Percentiles rank a stretch among this genome's conserved stretches.
phyloP scores from a whole-genome alignment of 2,329 filamentous ascomycete species.

The Leptographium galeiforme region DNA sequence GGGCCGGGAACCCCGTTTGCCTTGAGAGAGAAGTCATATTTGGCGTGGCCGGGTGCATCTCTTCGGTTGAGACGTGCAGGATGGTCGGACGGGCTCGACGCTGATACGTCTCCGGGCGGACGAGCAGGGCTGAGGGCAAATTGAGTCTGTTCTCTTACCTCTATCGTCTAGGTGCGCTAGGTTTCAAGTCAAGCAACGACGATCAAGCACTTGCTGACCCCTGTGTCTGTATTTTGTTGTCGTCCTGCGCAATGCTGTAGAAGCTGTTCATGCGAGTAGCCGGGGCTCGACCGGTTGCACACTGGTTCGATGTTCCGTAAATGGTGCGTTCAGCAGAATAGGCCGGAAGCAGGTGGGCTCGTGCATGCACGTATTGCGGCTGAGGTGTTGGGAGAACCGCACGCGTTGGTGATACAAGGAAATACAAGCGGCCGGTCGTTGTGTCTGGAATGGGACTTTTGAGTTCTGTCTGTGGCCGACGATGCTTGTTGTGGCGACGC shows the following conservation, averaged over 20 bases:
- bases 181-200: neutral
- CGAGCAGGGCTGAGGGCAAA: neutral
- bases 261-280: too few species aligned
- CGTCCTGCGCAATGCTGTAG: too few species aligned
- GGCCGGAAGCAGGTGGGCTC: too few species aligned
- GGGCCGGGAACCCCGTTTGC: neutral
- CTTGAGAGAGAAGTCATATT: neutral
- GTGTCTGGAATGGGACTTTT: neutral
- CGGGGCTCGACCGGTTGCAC: too few species aligned
- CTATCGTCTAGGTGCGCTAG: neutral
- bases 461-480: neutral
- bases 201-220: neutral
- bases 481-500: neutral
- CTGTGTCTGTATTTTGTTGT: neutral
- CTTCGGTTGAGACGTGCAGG: too few species aligned
- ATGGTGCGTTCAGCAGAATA: too few species aligned
- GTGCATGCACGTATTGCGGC: too few species aligned
- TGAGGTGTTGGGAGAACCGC: too few species aligned
- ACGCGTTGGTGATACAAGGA: too few species aligned
- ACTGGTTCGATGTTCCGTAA: too few species aligned
- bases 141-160: neutral
- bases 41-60: too few species aligned
- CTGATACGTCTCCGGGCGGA: neutral
- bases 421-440: neutral
- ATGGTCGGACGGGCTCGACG: too few species aligned